phyloP scores from a whole-genome alignment of 495 filamentous ascomycete genomes.

The Aspergillus biplanus region DNA sequence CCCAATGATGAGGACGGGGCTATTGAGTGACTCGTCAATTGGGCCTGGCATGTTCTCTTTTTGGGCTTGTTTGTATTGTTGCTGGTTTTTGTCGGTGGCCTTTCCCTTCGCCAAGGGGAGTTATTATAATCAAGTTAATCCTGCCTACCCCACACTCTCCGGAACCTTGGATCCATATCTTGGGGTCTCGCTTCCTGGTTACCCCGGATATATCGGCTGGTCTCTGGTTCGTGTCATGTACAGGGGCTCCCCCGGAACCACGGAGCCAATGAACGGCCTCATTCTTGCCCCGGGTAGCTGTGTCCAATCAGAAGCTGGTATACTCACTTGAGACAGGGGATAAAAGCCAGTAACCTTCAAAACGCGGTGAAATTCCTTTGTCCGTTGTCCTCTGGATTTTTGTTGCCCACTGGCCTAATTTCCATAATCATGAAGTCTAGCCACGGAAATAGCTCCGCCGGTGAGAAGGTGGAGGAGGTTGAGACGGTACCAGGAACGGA shows the following conservation, averaged over 20 bases:
- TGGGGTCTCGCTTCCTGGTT: background rate
- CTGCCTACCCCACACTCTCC: background rate
- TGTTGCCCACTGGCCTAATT: too few relatives aligned
- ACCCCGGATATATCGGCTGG: background rate
- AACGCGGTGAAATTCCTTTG: background rate
- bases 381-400: background rate
- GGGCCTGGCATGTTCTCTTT: background rate
- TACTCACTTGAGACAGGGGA: too few relatives aligned
- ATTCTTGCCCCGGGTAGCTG: too few relatives aligned
- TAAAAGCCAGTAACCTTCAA: background rate
- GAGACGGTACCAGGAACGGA: background rate
- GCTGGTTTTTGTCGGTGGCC: background rate
- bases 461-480: background rate
- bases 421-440: background rate
- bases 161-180: background rate
- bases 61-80: background rate
- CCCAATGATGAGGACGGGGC: slow-evolving; percentile 1
- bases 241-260: too few relatives aligned
- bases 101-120: background rate
- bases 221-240: too few relatives aligned
- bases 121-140: background rate
- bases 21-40: background rate
- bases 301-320: too few relatives aligned
- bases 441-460: background rate
- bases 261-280: too few relatives aligned